Evolutionary conservation across 345 rosid species (phyloP).

Genomic region (Ceriops zippeliana): DNA sequence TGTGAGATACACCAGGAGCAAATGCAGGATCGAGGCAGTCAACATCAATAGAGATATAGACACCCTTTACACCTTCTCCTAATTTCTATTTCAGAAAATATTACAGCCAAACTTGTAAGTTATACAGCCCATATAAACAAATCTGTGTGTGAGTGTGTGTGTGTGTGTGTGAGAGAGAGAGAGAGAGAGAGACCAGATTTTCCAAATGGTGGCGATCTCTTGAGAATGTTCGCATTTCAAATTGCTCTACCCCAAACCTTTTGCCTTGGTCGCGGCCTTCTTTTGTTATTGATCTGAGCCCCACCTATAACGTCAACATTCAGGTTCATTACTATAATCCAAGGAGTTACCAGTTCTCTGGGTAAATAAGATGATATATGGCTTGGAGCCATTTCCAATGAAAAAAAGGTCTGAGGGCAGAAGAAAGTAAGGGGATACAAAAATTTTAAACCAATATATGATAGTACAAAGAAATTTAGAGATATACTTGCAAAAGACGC

Average conservation of each 20-base stretch:
- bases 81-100: conserved; percentile 59
- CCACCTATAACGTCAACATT: conserved; percentile 54
- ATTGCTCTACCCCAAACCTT: conserved; percentile 92
- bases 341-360: conserved; percentile 2
- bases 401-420: background rate
- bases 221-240: conserved; percentile 88
- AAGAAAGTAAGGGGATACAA: no score
- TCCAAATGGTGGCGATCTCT: conserved; percentile 68
- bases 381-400: background rate
- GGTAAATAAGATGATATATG: background rate
- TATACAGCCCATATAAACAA: background rate
- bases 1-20: conserved; percentile 97
- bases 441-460: background rate
- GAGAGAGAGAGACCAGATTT: conserved; percentile 58
- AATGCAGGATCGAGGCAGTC: conserved; percentile 98
- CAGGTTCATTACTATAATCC: background rate
- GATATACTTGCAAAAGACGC: conserved; percentile 75
- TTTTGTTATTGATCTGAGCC: conserved; percentile 76
- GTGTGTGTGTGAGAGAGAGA: background rate
- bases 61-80: conserved; percentile 95
- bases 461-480: background rate
- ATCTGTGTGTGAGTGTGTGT: background rate
- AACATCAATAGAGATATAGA: conserved; percentile 81
- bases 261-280: conserved; percentile 96
- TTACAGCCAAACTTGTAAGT: background rate